A percentile compares a stretch with the other conserved stretches of the same genome.
Conservation (phyloP, 1,284 basidiomycete genomes). For the Ganoderma sp. region DNA sequence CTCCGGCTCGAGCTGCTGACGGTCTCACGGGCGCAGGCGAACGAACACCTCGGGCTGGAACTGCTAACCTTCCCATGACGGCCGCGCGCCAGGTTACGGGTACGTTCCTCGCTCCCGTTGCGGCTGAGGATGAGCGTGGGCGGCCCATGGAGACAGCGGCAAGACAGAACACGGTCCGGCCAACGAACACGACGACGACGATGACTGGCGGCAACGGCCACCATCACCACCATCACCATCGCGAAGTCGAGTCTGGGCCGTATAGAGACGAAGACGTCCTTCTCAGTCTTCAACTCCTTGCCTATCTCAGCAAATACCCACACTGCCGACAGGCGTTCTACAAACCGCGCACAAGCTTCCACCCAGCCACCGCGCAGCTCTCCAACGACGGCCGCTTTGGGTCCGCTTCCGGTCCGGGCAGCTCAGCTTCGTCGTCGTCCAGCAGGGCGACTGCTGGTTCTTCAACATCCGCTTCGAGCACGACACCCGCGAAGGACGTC, state of each 20-base stretch:
- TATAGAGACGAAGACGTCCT: constrained; percentile 97
- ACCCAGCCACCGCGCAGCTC: constrained; percentile 64
- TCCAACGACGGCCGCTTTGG: constrained; percentile 19
- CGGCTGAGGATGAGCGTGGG: constrained; percentile 12
- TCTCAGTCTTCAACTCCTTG: constrained; percentile 89
- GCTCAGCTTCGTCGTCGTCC: constrained; percentile 12
- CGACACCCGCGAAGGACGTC: constrained; percentile 34
- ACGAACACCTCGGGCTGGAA: constrained; percentile 40
- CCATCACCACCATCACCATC: constrained; percentile 44
- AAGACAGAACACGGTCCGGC: constrained; percentile 25
- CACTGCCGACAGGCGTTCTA: constrained; percentile 98
- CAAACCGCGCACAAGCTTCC: constrained; percentile 76
- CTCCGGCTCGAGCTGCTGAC: constrained; percentile 36
- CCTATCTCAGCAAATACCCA: constrained; percentile 97
- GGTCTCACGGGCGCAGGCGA: constrained; percentile 38
- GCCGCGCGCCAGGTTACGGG: constrained; percentile 26
- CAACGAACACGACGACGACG: constrained; percentile 25
- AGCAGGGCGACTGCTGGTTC: constrained; percentile 8
- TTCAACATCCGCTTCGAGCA: constrained; percentile 4
- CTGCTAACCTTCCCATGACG: constrained; percentile 38
- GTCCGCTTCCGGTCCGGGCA: constrained; percentile 12
- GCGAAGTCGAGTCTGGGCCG: constrained; percentile 56
- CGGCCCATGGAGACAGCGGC: constrained; percentile 18
- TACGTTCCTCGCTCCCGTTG: constrained; percentile 19
- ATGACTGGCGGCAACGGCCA: constrained; percentile 21